Evolutionary conservation across 2,329 filamentous ascomycete species (phyloP), one percentile per base, ranked within the genome.

Genomic region (Ceratocystis albifundus): DNA sequence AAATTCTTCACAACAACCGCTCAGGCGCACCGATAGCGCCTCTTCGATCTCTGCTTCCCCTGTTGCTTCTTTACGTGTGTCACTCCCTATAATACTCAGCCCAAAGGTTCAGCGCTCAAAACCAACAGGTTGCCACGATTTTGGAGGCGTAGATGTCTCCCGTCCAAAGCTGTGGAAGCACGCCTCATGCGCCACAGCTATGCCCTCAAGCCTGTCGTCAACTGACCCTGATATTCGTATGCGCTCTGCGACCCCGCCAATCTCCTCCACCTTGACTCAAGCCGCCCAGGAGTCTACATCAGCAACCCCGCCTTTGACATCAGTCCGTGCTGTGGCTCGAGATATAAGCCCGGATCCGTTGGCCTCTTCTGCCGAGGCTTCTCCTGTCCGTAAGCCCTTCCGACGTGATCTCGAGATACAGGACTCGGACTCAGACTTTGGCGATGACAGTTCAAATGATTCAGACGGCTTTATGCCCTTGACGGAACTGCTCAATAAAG

Each of bases 391-490:
- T 63, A 48, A 70, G 67, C 62, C 66, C 7, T 70, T 75, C 62
- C 76, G 79, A 67, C 77, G 83, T 73, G 78, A 84, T 70, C 75
- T 83, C 12, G 76, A 87, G 66, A 88, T 92, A 50, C 80, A 80
- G 59, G 86, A 83, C 65, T 91, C 89, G 0, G 89, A 92, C 71
- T 87, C 88, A 8, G 87, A 88, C 71, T 87, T 87, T 8, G 87
- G 88, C n/a, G 80, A 85, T 70, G 82, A 71, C n/a, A 84, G 82
- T 20, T 81, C 80, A 32, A 80, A 86, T 70, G 82, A 71, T 20
- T 85, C 84, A 20, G 82, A 84, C 30, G 81, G 80, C 62, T 87
- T 86, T 0, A 77, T 87, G 15, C 79, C 64, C 7, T 61, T 65
- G 28, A 44, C 25, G 4, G 41, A 55, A 25, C 64, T 65, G 15